Evolutionary conservation across 441 rosid species (phyloP), one percentile per base, ranked within the genome.

Genomic region (Gossypium lobatum): DNA sequence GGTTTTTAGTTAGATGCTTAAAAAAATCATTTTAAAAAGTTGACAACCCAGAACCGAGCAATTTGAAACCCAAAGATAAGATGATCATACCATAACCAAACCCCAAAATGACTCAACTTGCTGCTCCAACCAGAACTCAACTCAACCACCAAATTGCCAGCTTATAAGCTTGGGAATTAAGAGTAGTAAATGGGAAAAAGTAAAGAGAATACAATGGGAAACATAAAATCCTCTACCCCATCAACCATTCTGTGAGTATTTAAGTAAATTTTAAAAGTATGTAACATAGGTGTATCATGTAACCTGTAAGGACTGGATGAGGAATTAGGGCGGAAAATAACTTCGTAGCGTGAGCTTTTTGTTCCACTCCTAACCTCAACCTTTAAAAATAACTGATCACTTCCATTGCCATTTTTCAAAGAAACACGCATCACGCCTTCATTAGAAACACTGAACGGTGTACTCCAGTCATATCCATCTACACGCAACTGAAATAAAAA

Each of bases 301-400:
- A 77, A 96, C 99, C 99, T 96, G 95, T 96, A 96, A 75, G 97
- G 97, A 75, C 97, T 86, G 71, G 95, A 92, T 54, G 82, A 81
- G 48, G 96, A 88, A 86, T 91, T 84, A 14, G 91, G 95, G 80
- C 98, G 92, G 85, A 96, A 86, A 79, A 96, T 83, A 76, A 96
- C 97, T 91, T 96, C 99, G 54, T 86, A 91, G 74, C 89, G 94
- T 46, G 99, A 93, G 80, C 79, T 85, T 82, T 92, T 93, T 70
- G 98, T 82, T 80, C 98, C 99, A 78, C 94, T 89, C 87, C 99
- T 83, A 75, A 96, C 96, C 82, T 89, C 91, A 74, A 91, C 89
- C 83, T 93, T 88, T 25, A 93, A 74, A 71, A 84, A 96, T 83
- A 86, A 76, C 73, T 81, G 85, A 81, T 81, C 85, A 26, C 71